A percentile compares a stretch with the other conserved stretches of the same genome.
These are phyloP conservation scores for Carallia brachiata DNA, from an alignment of 345 rosid genomes.

Conservation along the genomic window DNA sequence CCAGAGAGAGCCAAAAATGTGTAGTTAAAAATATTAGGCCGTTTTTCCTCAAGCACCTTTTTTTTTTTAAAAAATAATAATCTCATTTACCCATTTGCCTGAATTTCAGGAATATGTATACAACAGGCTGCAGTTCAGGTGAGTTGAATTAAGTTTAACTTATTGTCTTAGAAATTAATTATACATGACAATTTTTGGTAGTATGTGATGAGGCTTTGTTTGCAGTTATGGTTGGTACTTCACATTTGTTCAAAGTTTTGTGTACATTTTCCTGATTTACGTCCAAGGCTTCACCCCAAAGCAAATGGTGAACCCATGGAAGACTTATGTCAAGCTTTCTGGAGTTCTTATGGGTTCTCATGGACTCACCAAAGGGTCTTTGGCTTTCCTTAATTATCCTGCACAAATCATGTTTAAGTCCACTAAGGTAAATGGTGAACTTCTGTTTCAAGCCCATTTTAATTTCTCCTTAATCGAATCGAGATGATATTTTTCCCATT, in stretches of 20 bases:
- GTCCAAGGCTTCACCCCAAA: constrained; percentile 81
- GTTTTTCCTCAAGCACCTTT: not conserved
- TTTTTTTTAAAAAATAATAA: too few relatives aligned
- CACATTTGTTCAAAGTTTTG: constrained; percentile 92
- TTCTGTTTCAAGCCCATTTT: too few relatives aligned
- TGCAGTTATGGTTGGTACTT: constrained; percentile 96
- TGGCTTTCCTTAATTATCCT: constrained; percentile 91
- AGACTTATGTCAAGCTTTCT: constrained; percentile 85
- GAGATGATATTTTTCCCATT: too few relatives aligned
- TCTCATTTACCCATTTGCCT: not conserved
- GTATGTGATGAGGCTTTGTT: not conserved
- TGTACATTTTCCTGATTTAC: constrained; percentile 71
- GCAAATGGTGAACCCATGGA: constrained; percentile 92
- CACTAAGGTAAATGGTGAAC: constrained; percentile 56
- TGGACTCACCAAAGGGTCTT: constrained; percentile 90
- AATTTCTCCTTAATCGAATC: too few relatives aligned
- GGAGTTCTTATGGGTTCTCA: constrained; percentile 97
- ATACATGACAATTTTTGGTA: not conserved
- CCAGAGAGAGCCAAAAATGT: too few relatives aligned
- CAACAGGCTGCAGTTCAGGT: constrained; percentile 90
- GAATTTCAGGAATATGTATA: constrained; percentile 79
- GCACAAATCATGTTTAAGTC: constrained; percentile 95
- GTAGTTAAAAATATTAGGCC: too few relatives aligned
- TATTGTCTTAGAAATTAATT: not conserved
- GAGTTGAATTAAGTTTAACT: not conserved